Percentiles rank a stretch among this genome's conserved stretches.
phyloP scores from a whole-genome alignment of 306 rosid species.

The Glycine tomentella region DNA sequence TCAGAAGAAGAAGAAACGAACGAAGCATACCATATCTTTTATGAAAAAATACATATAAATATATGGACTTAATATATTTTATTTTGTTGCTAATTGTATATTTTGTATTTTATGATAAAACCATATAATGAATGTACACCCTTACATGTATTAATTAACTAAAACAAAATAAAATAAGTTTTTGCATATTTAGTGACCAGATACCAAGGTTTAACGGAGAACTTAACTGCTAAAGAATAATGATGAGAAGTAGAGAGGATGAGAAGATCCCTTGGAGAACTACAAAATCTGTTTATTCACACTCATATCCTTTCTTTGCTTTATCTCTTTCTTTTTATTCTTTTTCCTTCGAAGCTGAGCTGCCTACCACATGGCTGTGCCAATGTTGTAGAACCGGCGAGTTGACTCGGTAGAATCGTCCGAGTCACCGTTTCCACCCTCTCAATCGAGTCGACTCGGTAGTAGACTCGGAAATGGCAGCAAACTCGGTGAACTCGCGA shows the following conservation, averaged over 20 bases:
- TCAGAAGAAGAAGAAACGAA: too few species aligned
- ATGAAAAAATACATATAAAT: neutral
- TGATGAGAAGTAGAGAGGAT: conserved; percentile 76
- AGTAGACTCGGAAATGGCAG: too few species aligned
- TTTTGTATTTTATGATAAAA: neutral
- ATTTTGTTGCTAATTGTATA: neutral
- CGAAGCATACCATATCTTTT: neutral
- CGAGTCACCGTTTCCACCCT: too few species aligned
- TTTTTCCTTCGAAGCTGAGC: conserved; percentile 53
- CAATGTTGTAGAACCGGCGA: too few species aligned
- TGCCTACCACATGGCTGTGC: conserved; percentile 95
- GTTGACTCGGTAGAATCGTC: too few species aligned
- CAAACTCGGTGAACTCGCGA: too few species aligned
- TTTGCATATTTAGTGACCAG: neutral
- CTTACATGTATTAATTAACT: neutral
- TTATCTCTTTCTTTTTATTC: conserved; percentile 47
- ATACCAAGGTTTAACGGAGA: conserved; percentile 24
- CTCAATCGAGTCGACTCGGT: too few species aligned
- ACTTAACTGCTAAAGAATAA: conserved; percentile 62
- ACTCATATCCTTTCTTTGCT: conserved; percentile 53
- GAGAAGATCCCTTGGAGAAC: conserved; percentile 95
- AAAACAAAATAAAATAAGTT: too few species aligned
- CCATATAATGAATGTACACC: neutral
- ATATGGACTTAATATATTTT: too few species aligned
- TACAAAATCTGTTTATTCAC: conserved; percentile 88